A percentile compares a stretch with the other conserved stretches of the same genome.
Conservation (phyloP, 306 rosid genomes). For the Potentilla sterilis region DNA sequence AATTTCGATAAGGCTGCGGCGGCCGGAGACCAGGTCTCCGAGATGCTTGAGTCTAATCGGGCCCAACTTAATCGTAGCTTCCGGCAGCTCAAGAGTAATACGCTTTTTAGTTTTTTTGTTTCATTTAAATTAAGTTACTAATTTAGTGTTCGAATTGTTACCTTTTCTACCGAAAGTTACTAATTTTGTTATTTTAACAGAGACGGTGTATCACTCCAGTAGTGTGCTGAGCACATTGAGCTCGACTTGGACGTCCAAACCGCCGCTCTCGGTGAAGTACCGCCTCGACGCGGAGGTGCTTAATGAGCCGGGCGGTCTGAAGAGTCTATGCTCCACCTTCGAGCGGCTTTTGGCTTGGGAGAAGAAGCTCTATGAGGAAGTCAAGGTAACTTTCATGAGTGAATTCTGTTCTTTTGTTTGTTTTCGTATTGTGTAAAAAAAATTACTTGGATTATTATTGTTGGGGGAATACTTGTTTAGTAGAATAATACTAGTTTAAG, state of each 20-base stretch:
- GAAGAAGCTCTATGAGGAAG: slow-evolving; percentile 91
- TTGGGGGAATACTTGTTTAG: background rate
- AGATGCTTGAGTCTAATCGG: slow-evolving; percentile 73
- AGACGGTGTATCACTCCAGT: slow-evolving; percentile 93
- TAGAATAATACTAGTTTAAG: background rate
- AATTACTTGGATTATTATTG: background rate
- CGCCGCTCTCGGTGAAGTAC: slow-evolving; percentile 89
- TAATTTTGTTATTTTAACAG: slow-evolving; percentile 39
- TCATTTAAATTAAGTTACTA: background rate
- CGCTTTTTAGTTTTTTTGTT: background rate
- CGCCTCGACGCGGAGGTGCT: slow-evolving; percentile 64
- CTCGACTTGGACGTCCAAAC: slow-evolving; percentile 96
- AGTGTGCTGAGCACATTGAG: slow-evolving; percentile 82
- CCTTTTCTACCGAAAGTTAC: background rate
- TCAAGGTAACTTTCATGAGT: slow-evolving; percentile 54
- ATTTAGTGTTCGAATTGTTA: background rate
- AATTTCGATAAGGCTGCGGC: slow-evolving; percentile 76
- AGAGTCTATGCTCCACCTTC: slow-evolving; percentile 82
- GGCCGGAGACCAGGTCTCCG: slow-evolving; percentile 81
- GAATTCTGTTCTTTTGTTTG: background rate
- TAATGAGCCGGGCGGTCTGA: slow-evolving; percentile 55
- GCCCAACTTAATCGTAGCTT: slow-evolving; percentile 93
- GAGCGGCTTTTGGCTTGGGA: slow-evolving; percentile 98
- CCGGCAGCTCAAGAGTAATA: slow-evolving; percentile 72
- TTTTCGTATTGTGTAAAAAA: background rate